Evolutionary conservation across 768 basidiomycete species (phyloP).

Genomic region (Tulasnella sp.): DNA sequence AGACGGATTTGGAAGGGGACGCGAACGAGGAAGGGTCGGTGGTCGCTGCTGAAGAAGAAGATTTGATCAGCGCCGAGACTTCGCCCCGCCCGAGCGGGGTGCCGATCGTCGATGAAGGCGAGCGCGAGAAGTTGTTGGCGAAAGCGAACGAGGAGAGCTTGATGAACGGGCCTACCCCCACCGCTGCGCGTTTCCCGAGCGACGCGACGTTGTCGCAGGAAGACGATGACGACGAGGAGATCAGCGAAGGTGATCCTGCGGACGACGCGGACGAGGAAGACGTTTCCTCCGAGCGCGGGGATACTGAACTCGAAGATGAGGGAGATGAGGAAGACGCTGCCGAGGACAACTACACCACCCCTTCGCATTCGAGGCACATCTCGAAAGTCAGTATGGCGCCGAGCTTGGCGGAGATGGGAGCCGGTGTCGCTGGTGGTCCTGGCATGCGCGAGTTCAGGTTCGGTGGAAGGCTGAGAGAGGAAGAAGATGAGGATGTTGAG

Average conservation of each 20-base stretch:
- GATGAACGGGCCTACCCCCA: background rate
- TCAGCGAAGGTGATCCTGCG: slow-evolving; percentile 17
- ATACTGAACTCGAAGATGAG: too few relatives aligned
- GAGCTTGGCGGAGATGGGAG: slow-evolving; percentile 5
- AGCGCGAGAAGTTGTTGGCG: background rate
- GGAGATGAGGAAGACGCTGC: background rate
- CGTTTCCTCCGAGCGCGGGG: background rate
- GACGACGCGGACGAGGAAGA: slow-evolving; percentile 21
- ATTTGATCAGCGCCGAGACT: slow-evolving; percentile 37
- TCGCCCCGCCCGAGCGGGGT: slow-evolving; percentile 27
- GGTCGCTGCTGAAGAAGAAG: slow-evolving; percentile 24
- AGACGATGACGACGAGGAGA: background rate
- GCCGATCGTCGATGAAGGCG: slow-evolving; percentile 7
- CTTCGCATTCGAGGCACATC: slow-evolving; percentile 12
- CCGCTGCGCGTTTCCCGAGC: background rate
- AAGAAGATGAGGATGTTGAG: background rate
- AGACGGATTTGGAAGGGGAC: slow-evolving; percentile 48
- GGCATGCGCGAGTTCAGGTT: slow-evolving; percentile 3
- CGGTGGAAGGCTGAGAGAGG: background rate
- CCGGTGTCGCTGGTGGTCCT: background rate
- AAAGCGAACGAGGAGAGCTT: background rate
- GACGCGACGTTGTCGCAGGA: background rate
- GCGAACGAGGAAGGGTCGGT: slow-evolving; percentile 20
- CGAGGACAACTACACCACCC: slow-evolving; percentile 14
- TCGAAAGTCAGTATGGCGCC: slow-evolving; percentile 10